Base-by-base conservation (phyloP, 257 asterid genomes). In the Salvia miltiorrhiza region DNA sequence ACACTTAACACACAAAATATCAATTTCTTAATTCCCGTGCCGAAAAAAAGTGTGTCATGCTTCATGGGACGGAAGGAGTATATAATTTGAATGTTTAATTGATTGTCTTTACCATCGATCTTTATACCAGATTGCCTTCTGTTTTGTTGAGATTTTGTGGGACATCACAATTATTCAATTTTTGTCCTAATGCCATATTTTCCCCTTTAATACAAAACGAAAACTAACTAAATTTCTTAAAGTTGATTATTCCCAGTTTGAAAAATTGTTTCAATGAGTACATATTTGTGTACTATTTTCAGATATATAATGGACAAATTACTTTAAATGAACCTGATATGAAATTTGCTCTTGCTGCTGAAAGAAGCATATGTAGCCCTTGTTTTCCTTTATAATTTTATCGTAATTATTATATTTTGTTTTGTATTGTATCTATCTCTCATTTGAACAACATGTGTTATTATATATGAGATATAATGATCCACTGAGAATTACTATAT, bases 71-170 rank as follows among this genome's bases (percentile, higher is more conserved):
- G n/a, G n/a, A n/a, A n/a, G n/a, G n/a, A n/a, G n/a, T n/a, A n/a
- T n/a, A n/a, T n/a, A 26, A 63, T 79, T 73, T 59, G 55, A 64
- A 52, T 47, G 72, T 40, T 63, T 70, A 68, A 61, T 70, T 32
- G 9, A 30, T 30, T 78, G 87, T 86, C 78, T 78, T 81, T 79
- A 74, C 76, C 72, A 76, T 7, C 40, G 40, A 35, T 86, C 90
- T 88, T 88, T 79, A n/a, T n/a, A 78, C 62, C 78, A 81, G 93
- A 86, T 84, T 82, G 79, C 88, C 78, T 77, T 69, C 79, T 71
- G 84, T 78, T n/a, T 80, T 84, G 83, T 53, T 76, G 76, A 80
- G 90, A 84, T 86, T 81, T 72, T 73, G 89, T 88, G 93, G 96
- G 96, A 40, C 88, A 76, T 69, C 76, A 68, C 72, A 72, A 72